Conservation (phyloP, 2,329 filamentous ascomycete genomes). For the Aspergillus sp. region DNA sequence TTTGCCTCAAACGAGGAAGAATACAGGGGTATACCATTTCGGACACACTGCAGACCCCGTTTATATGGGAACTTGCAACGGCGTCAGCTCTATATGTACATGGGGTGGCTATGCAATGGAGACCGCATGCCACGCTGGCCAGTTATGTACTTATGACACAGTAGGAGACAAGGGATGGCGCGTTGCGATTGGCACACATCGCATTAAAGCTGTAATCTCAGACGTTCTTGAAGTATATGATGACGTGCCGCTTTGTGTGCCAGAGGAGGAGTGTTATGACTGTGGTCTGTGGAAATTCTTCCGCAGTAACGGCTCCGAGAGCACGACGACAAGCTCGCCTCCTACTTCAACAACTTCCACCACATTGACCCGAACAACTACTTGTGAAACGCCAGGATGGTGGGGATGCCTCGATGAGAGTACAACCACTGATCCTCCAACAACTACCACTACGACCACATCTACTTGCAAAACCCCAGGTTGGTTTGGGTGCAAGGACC, state of each 20-base stretch:
- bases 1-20: conserved; percentile 67
- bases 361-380: conserved; percentile 69
- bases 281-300: conserved; percentile 94
- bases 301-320: conserved; percentile 83
- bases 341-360: conserved; percentile 1
- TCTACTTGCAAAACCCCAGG: conserved; percentile 33
- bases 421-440: conserved; percentile 39
- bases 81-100: conserved; percentile 83
- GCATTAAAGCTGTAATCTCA: conserved; percentile 82
- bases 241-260: conserved; percentile 71
- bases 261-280: conserved; percentile 79
- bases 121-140: conserved; percentile 84
- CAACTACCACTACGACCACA: conserved; percentile 29
- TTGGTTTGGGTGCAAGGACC: conserved; percentile 46
- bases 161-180: conserved; percentile 90
- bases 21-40: conserved; percentile 83
- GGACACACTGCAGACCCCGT: conserved; percentile 95
- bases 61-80: conserved; percentile 91
- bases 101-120: conserved; percentile 93
- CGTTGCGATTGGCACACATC: conserved; percentile 86
- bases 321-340: conserved; percentile 48
- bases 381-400: conserved; percentile 90
- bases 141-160: conserved; percentile 87
- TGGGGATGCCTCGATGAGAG: conserved; percentile 65
- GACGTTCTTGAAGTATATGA: conserved; percentile 86